phyloP scores from a whole-genome alignment of 2,329 filamentous ascomycete species.

The Huntiella omanensis region DNA sequence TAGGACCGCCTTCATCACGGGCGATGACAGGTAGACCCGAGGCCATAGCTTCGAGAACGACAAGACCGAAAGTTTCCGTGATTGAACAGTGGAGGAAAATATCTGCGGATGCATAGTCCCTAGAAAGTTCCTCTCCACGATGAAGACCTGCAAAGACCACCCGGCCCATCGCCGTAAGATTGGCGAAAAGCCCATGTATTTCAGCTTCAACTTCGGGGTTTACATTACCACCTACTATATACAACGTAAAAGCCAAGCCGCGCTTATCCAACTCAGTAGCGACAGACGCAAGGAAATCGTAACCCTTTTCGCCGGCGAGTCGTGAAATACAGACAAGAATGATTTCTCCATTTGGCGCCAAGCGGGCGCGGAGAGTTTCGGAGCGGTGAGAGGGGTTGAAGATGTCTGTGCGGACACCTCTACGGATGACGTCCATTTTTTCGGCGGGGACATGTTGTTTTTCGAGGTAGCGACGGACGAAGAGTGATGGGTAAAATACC shows the following conservation, averaged over 20 bases:
- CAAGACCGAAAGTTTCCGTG: constrained; percentile 53
- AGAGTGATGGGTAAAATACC: constrained; percentile 50
- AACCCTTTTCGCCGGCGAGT: constrained; percentile 52
- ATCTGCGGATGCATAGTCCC: constrained; percentile 48
- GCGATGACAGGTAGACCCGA: constrained; percentile 51
- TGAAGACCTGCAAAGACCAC: constrained; percentile 51
- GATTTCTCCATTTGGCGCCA: constrained; percentile 43
- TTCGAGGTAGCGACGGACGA: constrained; percentile 41
- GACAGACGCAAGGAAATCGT: constrained; percentile 43
- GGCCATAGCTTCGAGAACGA: constrained; percentile 53
- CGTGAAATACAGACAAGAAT: constrained; percentile 49
- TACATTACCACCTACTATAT: constrained; percentile 50
- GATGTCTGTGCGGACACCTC: constrained; percentile 44
- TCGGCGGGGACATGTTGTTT: constrained; percentile 32
- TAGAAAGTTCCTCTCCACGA: constrained; percentile 39
- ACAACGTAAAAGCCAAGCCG: constrained; percentile 40
- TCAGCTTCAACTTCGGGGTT: constrained; percentile 43
- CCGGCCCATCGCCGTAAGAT: constrained; percentile 27
- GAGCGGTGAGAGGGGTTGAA: constrained; percentile 38
- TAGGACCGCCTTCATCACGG: constrained; percentile 49
- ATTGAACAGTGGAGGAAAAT: constrained; percentile 54
- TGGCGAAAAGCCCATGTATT: constrained; percentile 39
- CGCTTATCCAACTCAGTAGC: constrained; percentile 33
- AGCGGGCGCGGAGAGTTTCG: constrained; percentile 28
- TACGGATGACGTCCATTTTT: constrained; percentile 41